These are phyloP conservation scores for Chenopodium formosanum DNA, from an alignment of 148 eudicot species.

Conservation along the genomic window DNA sequence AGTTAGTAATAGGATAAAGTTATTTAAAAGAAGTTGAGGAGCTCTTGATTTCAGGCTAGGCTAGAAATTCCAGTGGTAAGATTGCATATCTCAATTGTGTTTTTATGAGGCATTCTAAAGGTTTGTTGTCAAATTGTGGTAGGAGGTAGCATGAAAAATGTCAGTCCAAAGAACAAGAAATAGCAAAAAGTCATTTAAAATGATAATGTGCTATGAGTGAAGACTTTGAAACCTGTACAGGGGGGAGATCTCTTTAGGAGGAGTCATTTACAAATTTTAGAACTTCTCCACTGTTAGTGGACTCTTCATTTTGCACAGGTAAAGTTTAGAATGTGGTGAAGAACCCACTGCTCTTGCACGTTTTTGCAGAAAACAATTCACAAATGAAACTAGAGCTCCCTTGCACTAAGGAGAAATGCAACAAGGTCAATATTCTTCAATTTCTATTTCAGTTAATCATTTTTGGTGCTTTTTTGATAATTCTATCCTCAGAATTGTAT, in stretches of 20 bases:
- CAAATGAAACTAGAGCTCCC: neutral
- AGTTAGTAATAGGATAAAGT: neutral
- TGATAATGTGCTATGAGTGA: neutral
- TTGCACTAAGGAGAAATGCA: neutral
- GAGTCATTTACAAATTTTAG: neutral
- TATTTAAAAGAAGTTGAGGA: neutral
- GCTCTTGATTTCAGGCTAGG: neutral
- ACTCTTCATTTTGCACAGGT: neutral
- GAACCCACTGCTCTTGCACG: neutral
- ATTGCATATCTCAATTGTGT: neutral
- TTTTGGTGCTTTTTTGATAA: neutral
- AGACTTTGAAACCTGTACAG: neutral
- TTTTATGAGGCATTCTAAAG: neutral
- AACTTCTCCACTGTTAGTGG: neutral
- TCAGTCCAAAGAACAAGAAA: neutral
- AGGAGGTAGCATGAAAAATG: slow-evolving; percentile 4
- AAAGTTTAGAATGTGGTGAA: slow-evolving; percentile 15
- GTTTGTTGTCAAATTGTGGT: neutral
- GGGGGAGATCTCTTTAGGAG: neutral
- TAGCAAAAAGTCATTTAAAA: neutral
- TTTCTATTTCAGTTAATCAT: neutral
- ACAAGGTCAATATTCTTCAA: neutral
- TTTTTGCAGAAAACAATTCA: slow-evolving; percentile 7
- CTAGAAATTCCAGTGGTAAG: neutral
- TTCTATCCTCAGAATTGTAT: neutral